Percentiles rank a stretch among this genome's conserved stretches.
Evolutionary conservation across 805 yeast genomes (phyloP).

Genomic region (Cyberlindnera maritima): DNA sequence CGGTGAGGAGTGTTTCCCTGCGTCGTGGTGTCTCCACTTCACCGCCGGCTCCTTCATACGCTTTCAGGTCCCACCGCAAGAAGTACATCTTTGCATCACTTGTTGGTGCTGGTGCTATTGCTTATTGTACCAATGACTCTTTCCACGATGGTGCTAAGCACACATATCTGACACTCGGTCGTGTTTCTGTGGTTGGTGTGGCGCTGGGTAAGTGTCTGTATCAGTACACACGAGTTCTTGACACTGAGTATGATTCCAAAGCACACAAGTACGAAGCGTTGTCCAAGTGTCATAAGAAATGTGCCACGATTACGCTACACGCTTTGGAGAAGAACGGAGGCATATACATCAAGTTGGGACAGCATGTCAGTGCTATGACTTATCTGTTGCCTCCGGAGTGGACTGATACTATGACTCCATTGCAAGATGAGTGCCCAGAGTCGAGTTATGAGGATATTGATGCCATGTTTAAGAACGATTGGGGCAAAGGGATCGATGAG

Average conservation of each 20-base stretch:
- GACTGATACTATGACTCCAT: conserved; percentile 91
- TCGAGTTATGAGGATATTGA: conserved; percentile 69
- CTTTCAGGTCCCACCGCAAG: conserved; percentile 6
- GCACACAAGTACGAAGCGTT: conserved; percentile 54
- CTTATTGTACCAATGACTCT: conserved; percentile 13
- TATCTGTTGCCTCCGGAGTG: conserved; percentile 89
- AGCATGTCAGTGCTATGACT: conserved; percentile 89
- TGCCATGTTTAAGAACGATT: conserved; percentile 64
- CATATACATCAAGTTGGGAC: conserved; percentile 90
- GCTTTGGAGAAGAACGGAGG: conserved; percentile 91
- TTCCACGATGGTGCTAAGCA: conserved; percentile 15
- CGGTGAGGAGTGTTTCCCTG: not conserved
- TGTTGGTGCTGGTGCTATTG: conserved; percentile 5
- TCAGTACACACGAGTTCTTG: conserved; percentile 60
- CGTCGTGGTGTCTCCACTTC: not conserved
- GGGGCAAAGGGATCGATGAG: conserved; percentile 58
- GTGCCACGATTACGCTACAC: conserved; percentile 73
- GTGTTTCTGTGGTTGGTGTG: conserved; percentile 40
- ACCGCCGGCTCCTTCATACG: not conserved
- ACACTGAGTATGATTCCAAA: conserved; percentile 37
- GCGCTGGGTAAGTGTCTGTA: conserved; percentile 76
- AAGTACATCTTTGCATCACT: conserved; percentile 12
- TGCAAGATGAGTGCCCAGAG: conserved; percentile 87
- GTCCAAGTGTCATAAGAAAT: conserved; percentile 62
- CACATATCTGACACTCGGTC: conserved; percentile 15